A percentile compares a stretch with the other conserved stretches of the same genome.
Conservation (phyloP, 1,284 basidiomycete genomes). For the Exobasidium cylindrosporum region DNA sequence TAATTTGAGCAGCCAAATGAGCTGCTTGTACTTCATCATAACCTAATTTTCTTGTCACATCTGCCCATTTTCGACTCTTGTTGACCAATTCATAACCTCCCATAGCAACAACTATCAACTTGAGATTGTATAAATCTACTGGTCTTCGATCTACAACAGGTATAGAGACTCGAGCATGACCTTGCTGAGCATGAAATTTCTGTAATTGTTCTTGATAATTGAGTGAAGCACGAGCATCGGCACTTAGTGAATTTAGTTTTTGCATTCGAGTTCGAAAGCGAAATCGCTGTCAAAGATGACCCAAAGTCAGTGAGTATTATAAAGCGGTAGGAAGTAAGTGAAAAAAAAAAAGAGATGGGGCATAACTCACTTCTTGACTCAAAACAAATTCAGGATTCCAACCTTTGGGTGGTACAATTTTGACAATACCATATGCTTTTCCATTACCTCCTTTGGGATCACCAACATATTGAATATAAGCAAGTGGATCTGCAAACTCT, state of each 20-base stretch:
- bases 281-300: too few species aligned
- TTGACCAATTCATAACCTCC: slow-evolving; percentile 71
- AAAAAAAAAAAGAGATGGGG: slow-evolving; percentile 66
- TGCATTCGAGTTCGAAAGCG: slow-evolving; percentile 94
- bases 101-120: slow-evolving; percentile 81
- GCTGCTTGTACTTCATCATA: slow-evolving; percentile 64
- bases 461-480: slow-evolving; percentile 72
- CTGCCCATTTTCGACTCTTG: slow-evolving; percentile 77
- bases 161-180: slow-evolving; percentile 71
- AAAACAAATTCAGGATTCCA: slow-evolving; percentile 98
- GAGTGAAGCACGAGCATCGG: slow-evolving; percentile 89
- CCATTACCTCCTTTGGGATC: slow-evolving; percentile 69
- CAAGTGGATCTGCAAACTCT: slow-evolving; percentile 93
- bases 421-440: slow-evolving; percentile 83
- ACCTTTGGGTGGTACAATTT: slow-evolving; percentile 85
- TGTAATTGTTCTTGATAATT: slow-evolving; percentile 97
- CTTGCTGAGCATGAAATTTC: slow-evolving; percentile 59
- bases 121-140: slow-evolving; percentile 85
- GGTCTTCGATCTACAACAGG: slow-evolving; percentile 88
- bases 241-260: slow-evolving; percentile 93
- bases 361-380: slow-evolving; percentile 73
- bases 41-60: slow-evolving; percentile 75
- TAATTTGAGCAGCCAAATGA: slow-evolving; percentile 79
- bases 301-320: slow-evolving; percentile 30
- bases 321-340: slow-evolving; percentile 72